A percentile compares a stretch with the other conserved stretches of the same genome.
phyloP scores from a whole-genome alignment of 441 rosid genomes.

The Euphorbia schlechtendalii region DNA sequence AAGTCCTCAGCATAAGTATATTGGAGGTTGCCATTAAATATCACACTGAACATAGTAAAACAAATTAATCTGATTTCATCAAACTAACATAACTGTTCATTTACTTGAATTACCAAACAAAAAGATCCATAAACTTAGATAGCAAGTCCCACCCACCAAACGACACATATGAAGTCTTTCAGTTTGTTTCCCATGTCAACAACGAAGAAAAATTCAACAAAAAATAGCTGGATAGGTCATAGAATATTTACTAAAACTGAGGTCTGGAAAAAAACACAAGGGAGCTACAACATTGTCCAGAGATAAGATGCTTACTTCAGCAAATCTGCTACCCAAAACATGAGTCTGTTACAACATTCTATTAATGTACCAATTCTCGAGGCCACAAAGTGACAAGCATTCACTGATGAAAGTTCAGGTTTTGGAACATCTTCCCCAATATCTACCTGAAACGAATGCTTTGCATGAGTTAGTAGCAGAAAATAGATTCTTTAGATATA shows the following conservation, averaged over 20 bases:
- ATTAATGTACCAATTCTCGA: background rate
- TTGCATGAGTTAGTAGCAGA: conserved; percentile 2
- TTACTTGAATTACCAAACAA: no score
- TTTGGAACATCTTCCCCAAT: conserved; percentile 14
- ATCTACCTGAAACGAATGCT: conserved; percentile 26
- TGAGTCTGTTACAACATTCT: background rate
- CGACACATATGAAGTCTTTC: background rate
- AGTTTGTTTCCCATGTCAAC: background rate
- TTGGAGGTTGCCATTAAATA: no score
- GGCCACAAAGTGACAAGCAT: no score
- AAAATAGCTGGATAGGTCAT: background rate
- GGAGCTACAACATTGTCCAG: background rate
- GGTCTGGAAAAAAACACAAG: conserved; percentile 1
- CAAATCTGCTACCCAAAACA: conserved; percentile 2
- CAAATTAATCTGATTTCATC: no score
- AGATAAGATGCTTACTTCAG: background rate
- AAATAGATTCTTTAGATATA: background rate
- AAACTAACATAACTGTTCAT: no score
- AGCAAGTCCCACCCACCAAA: background rate
- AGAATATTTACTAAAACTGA: background rate
- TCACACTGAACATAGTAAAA: no score
- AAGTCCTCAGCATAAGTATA: no score
- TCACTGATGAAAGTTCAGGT: conserved; percentile 14
- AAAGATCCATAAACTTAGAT: background rate
- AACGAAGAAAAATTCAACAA: background rate